Percentiles rank a stretch among this genome's conserved stretches.
Conservation (phyloP, 2,329 filamentous ascomycete genomes). For the Aspergillus sp. region DNA sequence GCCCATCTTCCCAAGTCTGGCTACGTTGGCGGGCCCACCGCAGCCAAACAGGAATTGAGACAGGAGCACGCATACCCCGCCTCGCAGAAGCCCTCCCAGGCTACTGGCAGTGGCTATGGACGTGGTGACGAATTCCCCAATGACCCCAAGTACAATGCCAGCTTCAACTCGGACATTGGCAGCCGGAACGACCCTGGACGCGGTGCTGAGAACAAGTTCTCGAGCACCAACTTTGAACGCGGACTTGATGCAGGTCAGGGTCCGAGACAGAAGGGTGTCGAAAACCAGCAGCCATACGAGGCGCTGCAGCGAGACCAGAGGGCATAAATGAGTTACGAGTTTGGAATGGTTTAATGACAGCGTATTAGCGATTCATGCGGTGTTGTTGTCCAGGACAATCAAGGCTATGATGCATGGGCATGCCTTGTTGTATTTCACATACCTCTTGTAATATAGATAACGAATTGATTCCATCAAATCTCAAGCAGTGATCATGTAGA, state of each 20-base stretch:
- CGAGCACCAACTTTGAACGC: conserved; percentile 24
- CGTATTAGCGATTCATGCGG: too few relatives aligned
- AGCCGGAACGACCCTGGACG: conserved; percentile 52
- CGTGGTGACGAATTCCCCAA: conserved; percentile 37
- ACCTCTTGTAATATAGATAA: too few relatives aligned
- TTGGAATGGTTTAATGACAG: too few relatives aligned
- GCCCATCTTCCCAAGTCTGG: conserved; percentile 27
- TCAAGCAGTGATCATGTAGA: too few relatives aligned
- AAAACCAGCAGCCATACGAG: conserved; percentile 18
- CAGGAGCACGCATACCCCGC: conserved; percentile 17
- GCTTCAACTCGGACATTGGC: conserved; percentile 51
- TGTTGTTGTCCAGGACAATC: too few relatives aligned
- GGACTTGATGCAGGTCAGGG: conserved; percentile 20
- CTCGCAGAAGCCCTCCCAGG: conserved; percentile 9
- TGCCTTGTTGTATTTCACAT: too few relatives aligned
- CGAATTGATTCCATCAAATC: too few relatives aligned
- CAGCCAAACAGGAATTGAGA: conserved; percentile 26
- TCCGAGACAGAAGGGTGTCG: conserved; percentile 19
- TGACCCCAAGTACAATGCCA: conserved; percentile 42
- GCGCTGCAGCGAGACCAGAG: conserved; percentile 23
- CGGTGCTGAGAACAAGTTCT: conserved; percentile 37
- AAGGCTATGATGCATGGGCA: too few relatives aligned
- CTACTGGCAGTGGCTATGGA: conserved; percentile 21
- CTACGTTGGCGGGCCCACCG: conserved; percentile 30
- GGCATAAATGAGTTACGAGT: conserved; percentile 11